Base-by-base conservation (phyloP, 2,329 filamentous ascomycete genomes). In the Ceratocystis eucalypticola region DNA sequence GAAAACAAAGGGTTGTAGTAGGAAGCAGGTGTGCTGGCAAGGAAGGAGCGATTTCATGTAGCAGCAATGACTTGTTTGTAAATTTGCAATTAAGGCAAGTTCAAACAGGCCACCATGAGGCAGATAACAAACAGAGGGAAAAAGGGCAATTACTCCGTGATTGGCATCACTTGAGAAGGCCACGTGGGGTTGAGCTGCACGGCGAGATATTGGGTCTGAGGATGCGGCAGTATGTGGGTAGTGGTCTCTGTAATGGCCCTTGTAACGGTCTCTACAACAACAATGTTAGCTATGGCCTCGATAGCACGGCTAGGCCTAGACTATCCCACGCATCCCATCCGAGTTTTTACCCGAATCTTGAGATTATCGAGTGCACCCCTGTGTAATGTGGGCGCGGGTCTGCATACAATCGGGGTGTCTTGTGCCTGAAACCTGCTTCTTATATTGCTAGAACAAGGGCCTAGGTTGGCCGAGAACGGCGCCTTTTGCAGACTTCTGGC, bases 361-460 rank as follows among this genome's bases (percentile, higher is more conserved):
- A 33, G 12, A 37, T 33, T 59, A 30, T 59, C 55, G 55, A 59
- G 55, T 59, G 55, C 17, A 8, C 28, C n/a, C 55, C 17, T 59
- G 55, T 59, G 55, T 20, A 37, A 37, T 30, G 3, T 37, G 55
- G 30, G 17, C 55, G 30, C 10, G 28, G 30, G 28, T 30, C 28
- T n/a, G 37, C 37, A 41, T 41, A 41, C 7, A 37, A n/a, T 59
- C 28, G 12, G 22, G 15, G 17, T 33, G 25, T 30, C 28, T 59
- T 30, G 55, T 59, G 55, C 55, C 55, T 37, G 55, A 59, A 59
- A 37, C 55, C 55, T n/a, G 55, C 20, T 30, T 30, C 30, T 30
- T 30, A 59, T 37, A n/a, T 59, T 33, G 15, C 15, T 7, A n/a
- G 22, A 37, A 20, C 28, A 30, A 5, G 5, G 5, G 22, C 37